Conservation (phyloP, 192 early-diverging fungal species). For the Dissophora ornata region DNA sequence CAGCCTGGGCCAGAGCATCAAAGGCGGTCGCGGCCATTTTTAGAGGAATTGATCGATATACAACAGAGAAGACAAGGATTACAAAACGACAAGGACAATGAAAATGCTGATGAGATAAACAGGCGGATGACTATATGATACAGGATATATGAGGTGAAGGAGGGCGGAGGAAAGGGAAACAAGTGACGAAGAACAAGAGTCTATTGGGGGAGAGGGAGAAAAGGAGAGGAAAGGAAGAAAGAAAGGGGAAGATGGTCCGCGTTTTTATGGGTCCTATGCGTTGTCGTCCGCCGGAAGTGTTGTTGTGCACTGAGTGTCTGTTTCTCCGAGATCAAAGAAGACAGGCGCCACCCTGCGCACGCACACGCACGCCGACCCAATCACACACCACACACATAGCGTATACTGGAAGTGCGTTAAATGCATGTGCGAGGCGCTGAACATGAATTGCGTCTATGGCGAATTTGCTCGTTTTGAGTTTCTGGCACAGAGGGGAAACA, state of each 20-base stretch:
- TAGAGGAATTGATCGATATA: slow-evolving; percentile 14
- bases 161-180: slow-evolving; percentile 5
- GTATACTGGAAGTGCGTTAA: too few relatives aligned
- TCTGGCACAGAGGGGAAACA: too few relatives aligned
- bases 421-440: too few relatives aligned
- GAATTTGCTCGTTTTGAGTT: too few relatives aligned
- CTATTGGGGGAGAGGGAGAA: background rate
- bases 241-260: slow-evolving; percentile 7
- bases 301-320: too few relatives aligned
- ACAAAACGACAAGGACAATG: slow-evolving; percentile 26
- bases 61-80: slow-evolving; percentile 11
- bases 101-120: too few relatives aligned
- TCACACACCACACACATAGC: too few relatives aligned
- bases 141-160: slow-evolving; percentile 26
- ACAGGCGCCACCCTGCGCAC: too few relatives aligned
- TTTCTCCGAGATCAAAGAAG: slow-evolving; percentile 29
- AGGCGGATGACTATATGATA: slow-evolving; percentile 14
- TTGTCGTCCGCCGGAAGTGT: background rate
- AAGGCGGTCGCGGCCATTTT: slow-evolving; percentile 54
- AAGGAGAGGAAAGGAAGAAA: background rate
- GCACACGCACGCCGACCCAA: background rate
- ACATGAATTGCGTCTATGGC: too few relatives aligned
- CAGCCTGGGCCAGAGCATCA: slow-evolving; percentile 57
- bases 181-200: slow-evolving; percentile 13
- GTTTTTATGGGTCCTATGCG: background rate